Conservation (phyloP, 805 yeast genomes). For the Cyberlindnera samutprakarnensis region DNA sequence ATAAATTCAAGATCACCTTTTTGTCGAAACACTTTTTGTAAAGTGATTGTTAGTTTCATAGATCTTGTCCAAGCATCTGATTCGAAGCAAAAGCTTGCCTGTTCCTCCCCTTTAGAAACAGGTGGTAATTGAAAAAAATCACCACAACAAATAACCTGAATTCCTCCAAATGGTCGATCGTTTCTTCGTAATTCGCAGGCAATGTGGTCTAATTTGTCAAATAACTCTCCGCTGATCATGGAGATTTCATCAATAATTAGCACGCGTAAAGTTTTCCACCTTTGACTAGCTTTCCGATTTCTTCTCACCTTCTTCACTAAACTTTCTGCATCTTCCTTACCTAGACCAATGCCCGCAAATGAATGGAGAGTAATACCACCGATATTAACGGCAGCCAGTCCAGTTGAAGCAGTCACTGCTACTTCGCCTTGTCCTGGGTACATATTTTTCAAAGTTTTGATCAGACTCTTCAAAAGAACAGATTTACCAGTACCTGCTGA, state of each 20-base stretch:
- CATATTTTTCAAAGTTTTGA: constrained; percentile 40
- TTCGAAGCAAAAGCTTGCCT: constrained; percentile 55
- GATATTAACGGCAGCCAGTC: constrained; percentile 74
- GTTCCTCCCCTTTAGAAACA: constrained; percentile 28
- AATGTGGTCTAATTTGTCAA: constrained; percentile 56
- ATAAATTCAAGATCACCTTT: constrained; percentile 64
- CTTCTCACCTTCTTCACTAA: constrained; percentile 47
- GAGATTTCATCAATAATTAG: constrained; percentile 72
- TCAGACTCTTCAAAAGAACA: constrained; percentile 61
- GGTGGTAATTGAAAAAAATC: constrained; percentile 84
- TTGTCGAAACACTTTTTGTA: constrained; percentile 68
- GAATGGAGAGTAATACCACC: constrained; percentile 77
- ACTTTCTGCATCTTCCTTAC: constrained; percentile 40
- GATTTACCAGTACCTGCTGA: constrained; percentile 99
- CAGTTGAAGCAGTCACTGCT: constrained; percentile 80
- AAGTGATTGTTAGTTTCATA: constrained; percentile 48
- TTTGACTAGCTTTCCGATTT: constrained; percentile 37
- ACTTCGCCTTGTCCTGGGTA: constrained; percentile 41
- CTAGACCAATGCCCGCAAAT: constrained; percentile 73
- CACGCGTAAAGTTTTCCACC: constrained; percentile 54
- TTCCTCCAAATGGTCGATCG: constrained; percentile 66
- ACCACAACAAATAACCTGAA: constrained; percentile 70
- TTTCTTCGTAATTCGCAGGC: constrained; percentile 44
- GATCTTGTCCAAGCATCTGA: constrained; percentile 52
- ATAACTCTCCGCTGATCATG: constrained; percentile 66